phyloP scores from a whole-genome alignment of 805 yeast genomes.

The Teunomyces pallodes region DNA sequence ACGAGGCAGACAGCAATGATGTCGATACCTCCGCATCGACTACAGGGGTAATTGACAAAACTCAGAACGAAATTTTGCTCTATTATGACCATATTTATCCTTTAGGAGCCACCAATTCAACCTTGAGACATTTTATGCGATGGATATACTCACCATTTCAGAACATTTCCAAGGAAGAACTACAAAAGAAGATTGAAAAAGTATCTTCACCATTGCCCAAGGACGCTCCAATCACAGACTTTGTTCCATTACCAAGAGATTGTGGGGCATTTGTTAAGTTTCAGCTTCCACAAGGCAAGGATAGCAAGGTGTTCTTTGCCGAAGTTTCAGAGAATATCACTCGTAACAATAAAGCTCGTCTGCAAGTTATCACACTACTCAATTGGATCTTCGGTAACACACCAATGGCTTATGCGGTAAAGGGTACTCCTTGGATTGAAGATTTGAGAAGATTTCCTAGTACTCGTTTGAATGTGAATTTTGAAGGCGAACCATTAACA shows the following conservation, averaged over 20 bases:
- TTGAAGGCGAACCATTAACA: slow-evolving; percentile 72
- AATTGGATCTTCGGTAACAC: slow-evolving; percentile 18
- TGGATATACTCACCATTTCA: slow-evolving; percentile 14
- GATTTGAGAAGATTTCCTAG: slow-evolving; percentile 81
- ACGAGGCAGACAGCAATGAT: slow-evolving; percentile 28
- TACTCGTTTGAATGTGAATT: slow-evolving; percentile 57
- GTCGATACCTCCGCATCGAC: slow-evolving; percentile 31
- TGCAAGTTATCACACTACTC: slow-evolving; percentile 8
- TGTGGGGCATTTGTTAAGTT: slow-evolving; percentile 93
- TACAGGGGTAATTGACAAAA: slow-evolving; percentile 42
- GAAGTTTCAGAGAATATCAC: slow-evolving; percentile 48
- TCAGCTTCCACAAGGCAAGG: slow-evolving; percentile 50
- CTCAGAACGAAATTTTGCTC: slow-evolving; percentile 29
- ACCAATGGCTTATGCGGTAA: slow-evolving; percentile 67
- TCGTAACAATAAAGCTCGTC: slow-evolving; percentile 11
- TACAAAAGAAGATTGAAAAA: slow-evolving; percentile 17
- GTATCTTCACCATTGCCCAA: slow-evolving; percentile 29
- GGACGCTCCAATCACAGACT: slow-evolving; percentile 46
- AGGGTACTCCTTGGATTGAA: slow-evolving; percentile 95
- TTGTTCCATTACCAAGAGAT: slow-evolving; percentile 74
- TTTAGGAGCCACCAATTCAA: slow-evolving; percentile 22
- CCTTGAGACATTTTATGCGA: slow-evolving; percentile 20
- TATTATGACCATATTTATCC: slow-evolving; percentile 40
- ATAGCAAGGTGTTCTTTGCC: slow-evolving; percentile 52
- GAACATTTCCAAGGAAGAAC: slow-evolving; percentile 11